phyloP scores from a whole-genome alignment of 208 protist species.

The Acanthamoeba lugdunensis region DNA sequence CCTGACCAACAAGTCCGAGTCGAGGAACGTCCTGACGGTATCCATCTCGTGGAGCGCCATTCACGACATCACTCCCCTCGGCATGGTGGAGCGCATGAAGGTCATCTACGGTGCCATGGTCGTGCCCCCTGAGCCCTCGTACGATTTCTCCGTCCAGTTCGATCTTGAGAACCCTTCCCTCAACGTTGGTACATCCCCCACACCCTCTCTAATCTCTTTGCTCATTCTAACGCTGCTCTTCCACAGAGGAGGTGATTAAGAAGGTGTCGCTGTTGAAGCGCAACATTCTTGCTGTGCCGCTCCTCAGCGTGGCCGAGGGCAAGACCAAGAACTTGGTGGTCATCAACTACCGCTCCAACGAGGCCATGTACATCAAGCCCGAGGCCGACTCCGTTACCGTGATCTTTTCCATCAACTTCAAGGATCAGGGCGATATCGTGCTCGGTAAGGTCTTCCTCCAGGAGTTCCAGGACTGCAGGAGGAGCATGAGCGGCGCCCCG shows the following conservation, averaged over 20 bases:
- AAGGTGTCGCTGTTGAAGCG: conserved; percentile 73
- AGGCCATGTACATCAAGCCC: conserved; percentile 83
- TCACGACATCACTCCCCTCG: conserved; percentile 72
- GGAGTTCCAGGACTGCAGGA: conserved; percentile 71
- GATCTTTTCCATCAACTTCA: conserved; percentile 85
- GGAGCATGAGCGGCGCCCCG: conserved; percentile 76
- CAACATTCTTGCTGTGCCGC: conserved; percentile 79
- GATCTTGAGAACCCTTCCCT: conserved; percentile 26
- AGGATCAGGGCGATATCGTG: conserved; percentile 82
- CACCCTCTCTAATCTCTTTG: neutral
- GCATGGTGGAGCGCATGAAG: conserved; percentile 57
- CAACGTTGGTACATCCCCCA: neutral
- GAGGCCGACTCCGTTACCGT: conserved; percentile 81
- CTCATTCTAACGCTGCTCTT: neutral
- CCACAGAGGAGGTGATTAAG: neutral
- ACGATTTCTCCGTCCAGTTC: conserved; percentile 75
- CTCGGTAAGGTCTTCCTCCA: conserved; percentile 85
- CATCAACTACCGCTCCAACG: conserved; percentile 81
- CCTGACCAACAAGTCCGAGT: conserved; percentile 45
- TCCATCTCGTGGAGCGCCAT: conserved; percentile 77
- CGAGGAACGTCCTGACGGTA: conserved; percentile 72
- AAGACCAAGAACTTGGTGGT: conserved; percentile 41
- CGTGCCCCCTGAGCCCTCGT: conserved; percentile 71
- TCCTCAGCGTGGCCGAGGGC: conserved; percentile 43
- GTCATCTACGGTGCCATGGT: conserved; percentile 79